Evolutionary conservation across 768 basidiomycete genomes (phyloP).

Genomic region (Mycena epipterygia): DNA sequence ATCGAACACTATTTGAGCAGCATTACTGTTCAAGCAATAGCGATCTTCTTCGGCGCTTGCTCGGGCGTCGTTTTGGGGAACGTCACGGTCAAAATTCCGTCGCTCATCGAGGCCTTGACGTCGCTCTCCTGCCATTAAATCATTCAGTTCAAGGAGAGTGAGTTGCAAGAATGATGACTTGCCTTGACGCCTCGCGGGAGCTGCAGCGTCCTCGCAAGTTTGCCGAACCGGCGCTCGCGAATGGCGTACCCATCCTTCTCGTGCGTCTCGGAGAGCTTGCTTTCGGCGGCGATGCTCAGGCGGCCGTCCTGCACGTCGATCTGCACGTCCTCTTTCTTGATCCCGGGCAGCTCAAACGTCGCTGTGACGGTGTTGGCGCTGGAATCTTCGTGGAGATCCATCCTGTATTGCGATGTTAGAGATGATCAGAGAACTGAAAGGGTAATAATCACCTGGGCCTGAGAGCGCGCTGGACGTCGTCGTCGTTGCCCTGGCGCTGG

Average conservation of each 20-base stretch:
- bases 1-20: too few relatives aligned
- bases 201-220: constrained; percentile 60
- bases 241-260: constrained; percentile 59
- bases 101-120: constrained; percentile 61
- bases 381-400: constrained; percentile 69
- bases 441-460: constrained; percentile 49
- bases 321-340: constrained; percentile 65
- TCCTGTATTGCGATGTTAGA: constrained; percentile 48
- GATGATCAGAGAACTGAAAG: not conserved
- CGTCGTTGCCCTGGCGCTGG: constrained; percentile 18
- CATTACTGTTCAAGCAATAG: constrained; percentile 41
- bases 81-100: constrained; percentile 64
- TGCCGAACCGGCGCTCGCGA: constrained; percentile 66
- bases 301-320: constrained; percentile 67
- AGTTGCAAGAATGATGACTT: constrained; percentile 37
- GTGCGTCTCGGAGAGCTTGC: constrained; percentile 49
- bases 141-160: constrained; percentile 37
- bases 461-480: constrained; percentile 34
- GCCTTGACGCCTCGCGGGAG: constrained; percentile 71
- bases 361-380: constrained; percentile 69
- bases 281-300: constrained; percentile 68
- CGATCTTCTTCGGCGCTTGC: constrained; percentile 50
- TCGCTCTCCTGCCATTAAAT: constrained; percentile 44
- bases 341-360: constrained; percentile 71
- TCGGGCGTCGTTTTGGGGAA: constrained; percentile 64